phyloP scores from a whole-genome alignment of 768 basidiomycete species.

The Guyanaporus albipodus region DNA sequence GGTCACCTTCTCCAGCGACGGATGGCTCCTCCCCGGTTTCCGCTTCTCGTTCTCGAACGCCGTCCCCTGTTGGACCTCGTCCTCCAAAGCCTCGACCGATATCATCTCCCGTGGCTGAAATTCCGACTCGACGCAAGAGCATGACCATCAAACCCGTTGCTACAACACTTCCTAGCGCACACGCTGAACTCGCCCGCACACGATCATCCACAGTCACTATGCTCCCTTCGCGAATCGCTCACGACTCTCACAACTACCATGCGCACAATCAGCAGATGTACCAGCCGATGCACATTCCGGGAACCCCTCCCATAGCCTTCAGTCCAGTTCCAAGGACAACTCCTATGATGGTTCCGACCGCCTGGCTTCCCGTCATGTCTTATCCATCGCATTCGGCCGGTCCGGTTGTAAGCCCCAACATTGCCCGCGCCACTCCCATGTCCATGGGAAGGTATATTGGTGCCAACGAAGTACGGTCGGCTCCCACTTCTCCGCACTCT shows the following conservation, averaged over 20 bases:
- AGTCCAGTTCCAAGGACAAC: conserved; percentile 1
- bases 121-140: conserved; percentile 30
- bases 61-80: conserved; percentile 52
- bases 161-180: conserved; percentile 10
- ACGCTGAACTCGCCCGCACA: conserved; percentile 22
- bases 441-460: conserved; percentile 4
- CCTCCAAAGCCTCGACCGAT: conserved; percentile 30
- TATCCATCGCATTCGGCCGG: conserved; percentile 10
- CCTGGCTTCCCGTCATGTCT: conserved; percentile 17
- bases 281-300: conserved; percentile 28
- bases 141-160: conserved; percentile 26
- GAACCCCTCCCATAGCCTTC: conserved; percentile 13
- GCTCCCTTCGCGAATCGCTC: conserved; percentile 20
- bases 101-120: conserved; percentile 27
- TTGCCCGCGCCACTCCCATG: conserved; percentile 15
- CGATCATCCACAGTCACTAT: conserved; percentile 30
- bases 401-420: conserved; percentile 10
- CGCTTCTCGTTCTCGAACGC: conserved; percentile 39
- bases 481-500: conserved; percentile 41
- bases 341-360: conserved; percentile 6
- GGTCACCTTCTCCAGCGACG: conserved; percentile 27
- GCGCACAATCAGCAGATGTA: conserved; percentile 32
- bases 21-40: conserved; percentile 17
- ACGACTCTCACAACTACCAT: conserved; percentile 31
- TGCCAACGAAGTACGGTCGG: conserved; percentile 21